Base-by-base conservation (phyloP, 495 filamentous ascomycete genomes). In the Podospora bellae-mahoneyi region DNA sequence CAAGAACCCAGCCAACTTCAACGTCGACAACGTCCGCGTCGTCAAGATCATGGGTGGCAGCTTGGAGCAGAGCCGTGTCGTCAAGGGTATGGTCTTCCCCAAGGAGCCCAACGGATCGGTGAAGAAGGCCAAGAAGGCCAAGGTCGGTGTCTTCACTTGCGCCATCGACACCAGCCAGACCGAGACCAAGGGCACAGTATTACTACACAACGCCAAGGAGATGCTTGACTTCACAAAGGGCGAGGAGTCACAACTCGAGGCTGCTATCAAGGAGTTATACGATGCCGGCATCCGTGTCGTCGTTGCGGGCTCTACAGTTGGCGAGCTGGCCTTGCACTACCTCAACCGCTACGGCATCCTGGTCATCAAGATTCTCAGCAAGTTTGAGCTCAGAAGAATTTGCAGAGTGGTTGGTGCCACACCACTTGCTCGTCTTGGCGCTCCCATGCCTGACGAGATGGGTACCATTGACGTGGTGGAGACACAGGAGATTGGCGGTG, bases 361-460 rank as follows among this genome's bases (percentile, higher is more conserved):
- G 56, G 89, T 95, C 71, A 93, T 99, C 84, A 97, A 97, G 81
- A 90, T 99, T 74, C 87, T 99, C 71, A 97, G 93, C 79, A 99
- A 99, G 82, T 99, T 96, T 78, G 96, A 99, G 80, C 86, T 98
- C 58, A 87, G 94, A 69, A 86, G 96, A 60, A 81, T 98, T 68
- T 99, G 96, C 86, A 89, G 95, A 61, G 96, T 99, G 39, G 94
- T 99, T 39, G 95, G 96, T 64, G 96, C 95, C 57, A 97, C 93
- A 3, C 96, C 96, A 7, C 87, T 99, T 65, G 96, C 96, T 44
- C 90, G 96, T 72, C 86, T 99, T 62, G 96, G 96, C 64, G 96
- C 96, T 9, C 96, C 96, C 30, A 99, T 99, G 96, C 96, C 96
- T 27, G 96, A 99, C 74, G 96, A 99, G 85, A 98, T 97, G 93